These are phyloP conservation scores for Coniochaeta sp. DNA, from an alignment of 2,329 filamentous ascomycete genomes.

Conservation along the genomic window DNA sequence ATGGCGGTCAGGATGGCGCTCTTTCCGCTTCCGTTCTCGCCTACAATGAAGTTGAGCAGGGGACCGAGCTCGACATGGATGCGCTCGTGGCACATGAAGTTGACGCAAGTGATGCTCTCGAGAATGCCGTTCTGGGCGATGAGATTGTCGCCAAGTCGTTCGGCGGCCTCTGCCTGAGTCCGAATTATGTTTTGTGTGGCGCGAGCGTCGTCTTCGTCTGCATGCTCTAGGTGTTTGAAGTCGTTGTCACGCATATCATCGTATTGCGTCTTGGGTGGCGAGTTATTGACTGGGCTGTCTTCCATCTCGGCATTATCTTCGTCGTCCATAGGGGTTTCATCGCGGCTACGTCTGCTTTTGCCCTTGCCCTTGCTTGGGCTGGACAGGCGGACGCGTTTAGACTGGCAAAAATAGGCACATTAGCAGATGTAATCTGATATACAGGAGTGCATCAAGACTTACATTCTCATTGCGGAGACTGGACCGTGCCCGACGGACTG, in stretches of 20 bases:
- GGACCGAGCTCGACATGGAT: constrained; percentile 82
- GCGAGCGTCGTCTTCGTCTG: constrained; percentile 52
- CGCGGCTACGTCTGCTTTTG: constrained; percentile 8
- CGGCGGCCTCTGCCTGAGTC: constrained; percentile 38
- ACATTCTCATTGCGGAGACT: constrained; percentile 31
- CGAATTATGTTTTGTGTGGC: constrained; percentile 56
- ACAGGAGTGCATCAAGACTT: constrained; percentile 11
- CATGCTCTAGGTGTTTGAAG: constrained; percentile 49
- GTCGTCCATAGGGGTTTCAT: constrained; percentile 15
- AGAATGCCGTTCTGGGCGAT: constrained; percentile 81
- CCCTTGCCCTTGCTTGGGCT: constrained; percentile 10
- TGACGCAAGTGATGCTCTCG: constrained; percentile 76
- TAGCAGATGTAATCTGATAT: not conserved
- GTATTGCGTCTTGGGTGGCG: constrained; percentile 51
- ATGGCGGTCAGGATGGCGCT: constrained; percentile 91
- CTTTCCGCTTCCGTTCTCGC: constrained; percentile 96
- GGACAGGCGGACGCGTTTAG: constrained; percentile 32
- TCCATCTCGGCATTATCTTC: constrained; percentile 21
- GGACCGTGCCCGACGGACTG: constrained; percentile 33
- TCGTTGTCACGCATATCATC: constrained; percentile 53
- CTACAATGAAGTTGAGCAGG: constrained; percentile 95
- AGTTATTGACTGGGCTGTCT: constrained; percentile 12
- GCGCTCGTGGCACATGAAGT: constrained; percentile 88
- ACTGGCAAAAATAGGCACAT: constrained; percentile 13
- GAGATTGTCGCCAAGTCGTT: constrained; percentile 59